Evolutionary conservation across 1,139 yeast species (phyloP).

Genomic region (Geotrichum klebahnii): DNA sequence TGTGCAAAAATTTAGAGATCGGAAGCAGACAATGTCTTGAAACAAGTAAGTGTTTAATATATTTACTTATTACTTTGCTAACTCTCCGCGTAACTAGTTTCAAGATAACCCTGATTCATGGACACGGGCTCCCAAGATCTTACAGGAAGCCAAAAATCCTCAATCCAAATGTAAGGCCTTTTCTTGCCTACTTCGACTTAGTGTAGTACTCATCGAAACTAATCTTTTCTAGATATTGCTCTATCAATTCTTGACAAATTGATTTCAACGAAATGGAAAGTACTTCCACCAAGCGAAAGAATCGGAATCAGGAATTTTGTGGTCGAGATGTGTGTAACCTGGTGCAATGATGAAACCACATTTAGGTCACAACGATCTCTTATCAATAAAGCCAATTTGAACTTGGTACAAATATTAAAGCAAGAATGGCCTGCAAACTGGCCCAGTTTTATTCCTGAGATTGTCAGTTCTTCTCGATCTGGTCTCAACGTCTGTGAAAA

Average conservation of each 20-base stretch:
- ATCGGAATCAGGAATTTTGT: conserved; percentile 85
- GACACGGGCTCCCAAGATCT: conserved; percentile 87
- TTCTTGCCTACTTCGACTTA: neutral
- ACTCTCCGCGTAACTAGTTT: conserved; percentile 41
- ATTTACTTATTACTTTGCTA: neutral
- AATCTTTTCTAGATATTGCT: conserved; percentile 52
- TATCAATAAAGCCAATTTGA: conserved; percentile 88
- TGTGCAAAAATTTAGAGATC: conserved; percentile 47
- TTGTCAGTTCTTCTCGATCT: conserved; percentile 77
- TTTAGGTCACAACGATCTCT: conserved; percentile 74
- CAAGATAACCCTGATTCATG: conserved; percentile 95
- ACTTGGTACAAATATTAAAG: conserved; percentile 86
- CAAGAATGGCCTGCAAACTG: conserved; percentile 99
- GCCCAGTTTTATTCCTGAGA: conserved; percentile 95
- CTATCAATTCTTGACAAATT: conserved; percentile 83
- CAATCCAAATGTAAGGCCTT: conserved; percentile 64
- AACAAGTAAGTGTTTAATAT: conserved; percentile 45
- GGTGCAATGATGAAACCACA: conserved; percentile 80
- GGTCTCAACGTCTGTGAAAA: conserved; percentile 94
- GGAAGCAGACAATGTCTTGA: conserved; percentile 76
- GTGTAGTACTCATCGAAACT: conserved; percentile 1
- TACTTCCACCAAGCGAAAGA: conserved; percentile 75
- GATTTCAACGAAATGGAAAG: conserved; percentile 90
- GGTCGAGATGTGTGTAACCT: conserved; percentile 86
- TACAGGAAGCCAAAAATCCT: conserved; percentile 71